Base-by-base conservation (phyloP, 257 asterid species). In the Nicotiana knightiana region DNA sequence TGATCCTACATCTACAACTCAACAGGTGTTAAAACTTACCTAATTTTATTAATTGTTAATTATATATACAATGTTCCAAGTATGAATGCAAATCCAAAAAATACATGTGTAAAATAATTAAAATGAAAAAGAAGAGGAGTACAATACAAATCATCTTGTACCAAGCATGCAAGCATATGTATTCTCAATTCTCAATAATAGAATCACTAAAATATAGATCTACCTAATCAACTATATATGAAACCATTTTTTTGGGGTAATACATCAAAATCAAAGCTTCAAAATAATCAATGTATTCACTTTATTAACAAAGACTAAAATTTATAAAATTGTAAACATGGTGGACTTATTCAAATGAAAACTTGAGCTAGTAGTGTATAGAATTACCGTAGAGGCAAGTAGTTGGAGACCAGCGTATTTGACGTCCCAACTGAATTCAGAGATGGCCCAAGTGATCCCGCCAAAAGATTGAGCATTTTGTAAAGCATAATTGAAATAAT, bases 371-470 rank as follows among this genome's bases (percentile, higher is more conserved):
- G 48, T 43, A 43, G 48, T 43, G 48, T 43, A 8, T 43, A 43
- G 2, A 9, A 71, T 63, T 93, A 95, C 98, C 97, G 73, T 92
- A 26, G 99, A 68, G 5, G 93, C 97, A 1, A 96, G 66, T 83
- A 94, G 43, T 85, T 96, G 99, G 39, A 91, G 68, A n/a, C 97
- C 99, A 51, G 97, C 98, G 76, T 86, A 90, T 65, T 96, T 94
- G 48, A 93, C 95, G 78, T 96, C 99, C 99, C 99, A 96, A 85
- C 98, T 91, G 88, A 96, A 96, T 43, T 96, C 99, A 1, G 88
- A 24, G 11, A 92, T 89, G 89, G 96, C 83, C 98, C 98, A 94
- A 66, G 96, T 91, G 87, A 89, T 90, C 89, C 98, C 99, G 85
- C 96, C 97, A 82, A 91, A 90, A 28, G 93, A 79, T 4, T 77